These are phyloP conservation scores for Termitomyces titanicus DNA, from an alignment of 768 basidiomycete species.

Conservation along the genomic window DNA sequence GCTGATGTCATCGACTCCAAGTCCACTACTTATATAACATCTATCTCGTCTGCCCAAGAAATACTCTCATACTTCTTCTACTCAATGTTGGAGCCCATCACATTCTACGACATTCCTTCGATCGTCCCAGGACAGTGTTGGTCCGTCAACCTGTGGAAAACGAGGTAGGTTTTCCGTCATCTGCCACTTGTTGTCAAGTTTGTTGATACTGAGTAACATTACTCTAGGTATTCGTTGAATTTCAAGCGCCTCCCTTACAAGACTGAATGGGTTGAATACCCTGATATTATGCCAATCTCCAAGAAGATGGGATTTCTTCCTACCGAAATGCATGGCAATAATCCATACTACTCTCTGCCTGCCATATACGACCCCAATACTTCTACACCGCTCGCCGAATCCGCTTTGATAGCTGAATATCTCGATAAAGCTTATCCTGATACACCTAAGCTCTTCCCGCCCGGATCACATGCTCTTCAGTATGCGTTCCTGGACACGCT, in stretches of 20 bases:
- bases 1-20: too few species aligned
- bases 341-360: conserved; percentile 35
- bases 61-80: too few species aligned
- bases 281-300: conserved; percentile 33
- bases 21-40: too few species aligned
- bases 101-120: conserved; percentile 22
- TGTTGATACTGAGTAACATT: neutral
- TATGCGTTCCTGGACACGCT: conserved; percentile 16
- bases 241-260: conserved; percentile 31
- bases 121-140: conserved; percentile 23
- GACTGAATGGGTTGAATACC: conserved; percentile 42
- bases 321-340: conserved; percentile 28
- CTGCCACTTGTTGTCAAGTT: neutral
- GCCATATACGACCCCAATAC: conserved; percentile 37
- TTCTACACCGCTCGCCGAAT: conserved; percentile 32
- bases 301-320: conserved; percentile 29
- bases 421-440: conserved; percentile 40
- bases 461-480: conserved; percentile 17
- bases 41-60: too few species aligned
- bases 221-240: conserved; percentile 24
- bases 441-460: conserved; percentile 22
- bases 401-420: conserved; percentile 40
- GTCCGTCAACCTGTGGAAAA: conserved; percentile 36
- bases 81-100: neutral
- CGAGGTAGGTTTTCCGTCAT: conserved; percentile 24